Conservation (phyloP, 768 basidiomycete species). For the Termitomyces sp. region DNA sequence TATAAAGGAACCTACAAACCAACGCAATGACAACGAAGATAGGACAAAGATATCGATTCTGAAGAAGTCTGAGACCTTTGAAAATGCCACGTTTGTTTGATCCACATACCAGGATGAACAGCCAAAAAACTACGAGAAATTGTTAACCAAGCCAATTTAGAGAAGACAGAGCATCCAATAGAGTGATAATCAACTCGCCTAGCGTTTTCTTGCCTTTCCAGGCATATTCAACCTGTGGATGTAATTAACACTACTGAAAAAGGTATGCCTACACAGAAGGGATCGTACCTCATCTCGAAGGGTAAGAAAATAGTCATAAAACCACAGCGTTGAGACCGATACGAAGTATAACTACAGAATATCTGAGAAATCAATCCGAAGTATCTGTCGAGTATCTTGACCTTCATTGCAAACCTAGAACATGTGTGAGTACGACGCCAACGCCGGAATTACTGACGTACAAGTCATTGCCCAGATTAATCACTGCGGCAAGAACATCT, state of each 20-base stretch:
- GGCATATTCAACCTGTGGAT: not conserved
- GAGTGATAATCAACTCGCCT: not conserved
- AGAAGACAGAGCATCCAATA: too few species aligned
- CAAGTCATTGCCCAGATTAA: not conserved
- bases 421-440: not conserved
- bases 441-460: not conserved
- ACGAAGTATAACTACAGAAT: conserved; percentile 9
- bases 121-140: conserved; percentile 3
- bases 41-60: conserved; percentile 16
- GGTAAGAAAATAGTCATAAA: conserved; percentile 15
- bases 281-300: conserved; percentile 10
- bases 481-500: not conserved
- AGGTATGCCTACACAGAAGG: not conserved
- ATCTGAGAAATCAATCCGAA: not conserved
- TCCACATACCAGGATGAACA: conserved; percentile 1
- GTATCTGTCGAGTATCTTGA: not conserved
- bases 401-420: not conserved
- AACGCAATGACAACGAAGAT: conserved; percentile 11
- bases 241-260: not conserved
- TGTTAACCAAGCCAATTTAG: not conserved
- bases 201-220: conserved; percentile 2
- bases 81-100: too few species aligned
- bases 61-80: too few species aligned
- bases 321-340: conserved; percentile 12
- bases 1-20: conserved; percentile 1